These are phyloP conservation scores for Paradendryphiella salina DNA, from an alignment of 2,329 filamentous ascomycete species.

Conservation along the genomic window DNA sequence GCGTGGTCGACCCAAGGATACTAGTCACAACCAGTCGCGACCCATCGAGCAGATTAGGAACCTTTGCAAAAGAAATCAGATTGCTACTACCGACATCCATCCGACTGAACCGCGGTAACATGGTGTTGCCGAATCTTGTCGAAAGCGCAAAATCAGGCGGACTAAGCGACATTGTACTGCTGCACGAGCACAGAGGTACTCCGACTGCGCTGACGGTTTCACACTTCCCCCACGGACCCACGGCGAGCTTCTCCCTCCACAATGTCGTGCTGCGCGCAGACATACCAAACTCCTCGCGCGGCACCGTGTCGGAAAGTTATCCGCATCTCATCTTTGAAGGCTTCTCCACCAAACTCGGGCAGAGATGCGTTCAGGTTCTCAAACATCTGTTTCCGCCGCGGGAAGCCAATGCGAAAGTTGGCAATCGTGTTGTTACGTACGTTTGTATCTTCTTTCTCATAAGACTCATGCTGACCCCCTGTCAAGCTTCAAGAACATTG, in stretches of 20 bases:
- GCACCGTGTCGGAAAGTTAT: conserved; percentile 56
- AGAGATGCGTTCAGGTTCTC: conserved; percentile 82
- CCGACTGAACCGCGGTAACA: conserved; percentile 86
- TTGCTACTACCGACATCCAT: conserved; percentile 83
- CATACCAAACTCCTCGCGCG: conserved; percentile 82
- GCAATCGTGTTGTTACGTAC: conserved; percentile 72
- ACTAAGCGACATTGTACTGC: conserved; percentile 74
- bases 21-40: conserved; percentile 78
- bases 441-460: neutral
- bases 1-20: conserved; percentile 84
- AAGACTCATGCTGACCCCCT: neutral
- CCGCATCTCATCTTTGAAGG: conserved; percentile 96
- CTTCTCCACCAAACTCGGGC: conserved; percentile 79
- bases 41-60: conserved; percentile 62
- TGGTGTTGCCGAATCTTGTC: conserved; percentile 84
- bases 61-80: conserved; percentile 90
- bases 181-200: conserved; percentile 83
- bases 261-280: conserved; percentile 93
- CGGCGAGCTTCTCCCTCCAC: conserved; percentile 82
- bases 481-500: conserved; percentile 71
- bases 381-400: conserved; percentile 94
- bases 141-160: conserved; percentile 77
- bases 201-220: conserved; percentile 87
- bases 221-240: conserved; percentile 87
- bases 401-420: conserved; percentile 76